These are phyloP conservation scores for Cucumis melo DNA, from an alignment of 306 rosid species.

Conservation along the genomic window DNA sequence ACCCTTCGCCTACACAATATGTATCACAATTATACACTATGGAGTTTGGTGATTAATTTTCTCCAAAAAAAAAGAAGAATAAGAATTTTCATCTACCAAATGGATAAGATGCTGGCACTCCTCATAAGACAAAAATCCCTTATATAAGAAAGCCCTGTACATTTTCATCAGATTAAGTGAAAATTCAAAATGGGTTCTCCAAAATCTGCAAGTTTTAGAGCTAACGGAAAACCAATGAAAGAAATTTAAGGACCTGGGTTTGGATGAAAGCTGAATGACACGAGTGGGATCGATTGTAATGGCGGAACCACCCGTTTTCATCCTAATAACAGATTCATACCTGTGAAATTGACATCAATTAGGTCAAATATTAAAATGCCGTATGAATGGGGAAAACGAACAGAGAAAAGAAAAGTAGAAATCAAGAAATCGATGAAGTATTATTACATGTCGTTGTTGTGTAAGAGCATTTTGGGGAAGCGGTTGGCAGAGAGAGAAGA, in stretches of 20 bases:
- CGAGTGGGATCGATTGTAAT: constrained; percentile 60
- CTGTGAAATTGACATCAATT: constrained; percentile 17
- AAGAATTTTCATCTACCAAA: constrained; percentile 25
- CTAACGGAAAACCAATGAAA: neutral
- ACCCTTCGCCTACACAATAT: constrained; percentile 43
- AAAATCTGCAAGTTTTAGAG: neutral
- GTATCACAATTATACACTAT: neutral
- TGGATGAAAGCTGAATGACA: constrained; percentile 72
- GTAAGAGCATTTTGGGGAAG: neutral
- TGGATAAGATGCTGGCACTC: constrained; percentile 70
- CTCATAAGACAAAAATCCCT: constrained; percentile 44
- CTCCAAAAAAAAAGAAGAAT: neutral
- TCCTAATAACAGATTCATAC: constrained; percentile 35
- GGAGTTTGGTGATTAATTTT: neutral
- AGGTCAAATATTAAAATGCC: neutral
- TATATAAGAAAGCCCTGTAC: constrained; percentile 75
- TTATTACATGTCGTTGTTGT: constrained; percentile 20
- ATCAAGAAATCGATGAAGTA: neutral
- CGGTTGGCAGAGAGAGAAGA: neutral
- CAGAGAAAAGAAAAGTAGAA: neutral
- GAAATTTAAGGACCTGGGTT: constrained; percentile 47
- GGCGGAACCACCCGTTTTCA: constrained; percentile 25
- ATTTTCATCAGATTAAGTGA: neutral
- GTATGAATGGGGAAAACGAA: neutral
- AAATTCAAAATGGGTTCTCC: neutral